Conservation (phyloP, 176 grass and related monocot genomes). For the Oryza coarctata region DNA sequence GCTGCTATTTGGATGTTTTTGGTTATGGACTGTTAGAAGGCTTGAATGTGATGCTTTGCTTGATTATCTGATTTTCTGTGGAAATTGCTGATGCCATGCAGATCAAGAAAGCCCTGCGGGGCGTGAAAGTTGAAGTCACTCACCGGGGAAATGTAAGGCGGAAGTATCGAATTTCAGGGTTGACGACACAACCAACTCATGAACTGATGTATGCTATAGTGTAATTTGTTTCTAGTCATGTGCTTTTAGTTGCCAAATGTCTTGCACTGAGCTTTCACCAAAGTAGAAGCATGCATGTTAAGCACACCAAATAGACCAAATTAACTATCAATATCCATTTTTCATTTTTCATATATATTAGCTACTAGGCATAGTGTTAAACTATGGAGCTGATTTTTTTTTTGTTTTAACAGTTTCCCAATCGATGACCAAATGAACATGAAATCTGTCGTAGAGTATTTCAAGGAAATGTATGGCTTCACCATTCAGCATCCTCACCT, state of each 20-base stretch:
- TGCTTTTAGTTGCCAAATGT: background rate
- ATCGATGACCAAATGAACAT: slow-evolving; percentile 99
- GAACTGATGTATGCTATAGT: slow-evolving; percentile 76
- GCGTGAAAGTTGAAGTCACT: slow-evolving; percentile 98
- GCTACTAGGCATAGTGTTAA: background rate
- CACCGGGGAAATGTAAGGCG: slow-evolving; percentile 95
- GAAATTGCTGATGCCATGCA: slow-evolving; percentile 41
- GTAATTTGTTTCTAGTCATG: background rate
- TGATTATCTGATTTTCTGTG: background rate
- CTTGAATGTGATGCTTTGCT: background rate
- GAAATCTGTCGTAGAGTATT: slow-evolving; percentile 98
- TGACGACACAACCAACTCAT: slow-evolving; percentile 87
- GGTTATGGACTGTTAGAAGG: slow-evolving; percentile 3
- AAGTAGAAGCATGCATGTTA: background rate
- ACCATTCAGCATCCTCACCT: slow-evolving; percentile 91
- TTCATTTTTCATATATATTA: background rate
- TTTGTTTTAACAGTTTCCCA: slow-evolving; percentile 61
- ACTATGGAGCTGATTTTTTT: slow-evolving; percentile 12
- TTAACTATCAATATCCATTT: background rate
- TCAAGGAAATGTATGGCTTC: slow-evolving; percentile 99
- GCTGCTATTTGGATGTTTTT: slow-evolving; percentile 34
- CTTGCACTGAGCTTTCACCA: background rate
- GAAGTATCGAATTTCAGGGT: slow-evolving; percentile 90
- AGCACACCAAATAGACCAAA: background rate
- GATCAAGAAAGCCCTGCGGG: slow-evolving; percentile 93